Evolutionary conservation across 1,284 basidiomycete species (phyloP).

Genomic region (Athelia psychrophila): DNA sequence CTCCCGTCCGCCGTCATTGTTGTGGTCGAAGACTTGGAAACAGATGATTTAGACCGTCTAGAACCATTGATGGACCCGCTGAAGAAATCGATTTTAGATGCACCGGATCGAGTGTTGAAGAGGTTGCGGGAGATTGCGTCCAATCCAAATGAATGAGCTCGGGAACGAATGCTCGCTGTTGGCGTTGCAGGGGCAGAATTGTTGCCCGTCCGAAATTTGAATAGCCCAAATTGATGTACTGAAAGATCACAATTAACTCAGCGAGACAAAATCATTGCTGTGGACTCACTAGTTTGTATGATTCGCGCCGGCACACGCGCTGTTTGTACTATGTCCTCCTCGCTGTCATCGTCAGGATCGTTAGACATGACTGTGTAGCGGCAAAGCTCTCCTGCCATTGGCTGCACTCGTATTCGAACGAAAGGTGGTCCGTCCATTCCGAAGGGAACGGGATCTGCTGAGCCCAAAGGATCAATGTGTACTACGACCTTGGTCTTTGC

Average conservation of each 20-base stretch:
- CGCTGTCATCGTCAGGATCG: slow-evolving; percentile 67
- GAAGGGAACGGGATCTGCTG: slow-evolving; percentile 74
- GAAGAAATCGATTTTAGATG: slow-evolving; percentile 66
- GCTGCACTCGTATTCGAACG: slow-evolving; percentile 73
- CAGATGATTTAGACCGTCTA: slow-evolving; percentile 60
- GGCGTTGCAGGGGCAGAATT: slow-evolving; percentile 81
- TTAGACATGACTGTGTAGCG: slow-evolving; percentile 73
- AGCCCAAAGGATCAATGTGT: slow-evolving; percentile 74
- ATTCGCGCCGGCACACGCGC: slow-evolving; percentile 69
- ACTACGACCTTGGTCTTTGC: slow-evolving; percentile 82
- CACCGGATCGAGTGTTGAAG: slow-evolving; percentile 61
- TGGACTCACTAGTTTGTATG: slow-evolving; percentile 71
- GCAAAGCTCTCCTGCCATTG: slow-evolving; percentile 78
- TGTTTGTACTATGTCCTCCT: slow-evolving; percentile 83
- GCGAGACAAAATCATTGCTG: neutral
- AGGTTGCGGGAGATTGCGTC: slow-evolving; percentile 82
- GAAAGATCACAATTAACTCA: neutral
- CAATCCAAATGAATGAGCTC: slow-evolving; percentile 79
- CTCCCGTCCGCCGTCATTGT: slow-evolving; percentile 63
- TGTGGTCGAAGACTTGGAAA: slow-evolving; percentile 61
- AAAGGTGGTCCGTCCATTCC: slow-evolving; percentile 67
- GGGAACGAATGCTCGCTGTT: slow-evolving; percentile 61
- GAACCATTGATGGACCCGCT: slow-evolving; percentile 63
- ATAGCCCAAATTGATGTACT: slow-evolving; percentile 87
- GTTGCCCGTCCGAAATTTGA: slow-evolving; percentile 76